Evolutionary conservation across 1,284 basidiomycete genomes (phyloP).

Genomic region (Austroboletus niveus): DNA sequence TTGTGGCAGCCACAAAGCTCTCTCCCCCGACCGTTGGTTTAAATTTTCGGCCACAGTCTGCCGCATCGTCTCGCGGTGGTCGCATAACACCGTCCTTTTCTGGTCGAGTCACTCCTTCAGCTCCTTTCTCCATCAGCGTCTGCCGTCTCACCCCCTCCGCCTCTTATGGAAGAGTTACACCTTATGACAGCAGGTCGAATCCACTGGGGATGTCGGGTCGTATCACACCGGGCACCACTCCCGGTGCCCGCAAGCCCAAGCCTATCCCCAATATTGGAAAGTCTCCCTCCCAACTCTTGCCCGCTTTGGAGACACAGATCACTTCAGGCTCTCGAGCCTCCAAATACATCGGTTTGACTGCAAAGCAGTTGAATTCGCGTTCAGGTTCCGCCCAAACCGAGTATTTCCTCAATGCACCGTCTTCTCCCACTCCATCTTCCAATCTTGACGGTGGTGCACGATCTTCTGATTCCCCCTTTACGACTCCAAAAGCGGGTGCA

Average conservation of each 20-base stretch:
- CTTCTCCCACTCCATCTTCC: conserved; percentile 28
- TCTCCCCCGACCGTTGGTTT: conserved; percentile 69
- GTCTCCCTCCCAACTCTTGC: conserved; percentile 30
- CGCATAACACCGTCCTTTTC: conserved; percentile 50
- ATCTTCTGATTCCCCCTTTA: conserved; percentile 51
- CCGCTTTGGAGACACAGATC: conserved; percentile 46
- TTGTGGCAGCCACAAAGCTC: conserved; percentile 81
- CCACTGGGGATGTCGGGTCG: conserved; percentile 34
- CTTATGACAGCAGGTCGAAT: conserved; percentile 29
- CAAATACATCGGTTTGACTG: conserved; percentile 80
- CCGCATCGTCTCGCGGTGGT: conserved; percentile 69
- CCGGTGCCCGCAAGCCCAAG: conserved; percentile 34
- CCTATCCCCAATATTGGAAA: conserved; percentile 20
- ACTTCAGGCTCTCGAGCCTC: conserved; percentile 82
- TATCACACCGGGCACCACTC: conserved; percentile 40
- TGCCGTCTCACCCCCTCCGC: conserved; percentile 48
- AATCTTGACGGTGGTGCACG: conserved; percentile 12
- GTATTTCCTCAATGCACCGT: conserved; percentile 22
- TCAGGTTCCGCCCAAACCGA: conserved; percentile 26
- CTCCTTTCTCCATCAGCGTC: conserved; percentile 38
- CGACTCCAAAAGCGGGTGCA: conserved; percentile 57
- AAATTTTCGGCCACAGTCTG: conserved; percentile 70
- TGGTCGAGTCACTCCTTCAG: conserved; percentile 46
- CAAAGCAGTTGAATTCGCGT: conserved; percentile 67
- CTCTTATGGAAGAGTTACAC: conserved; percentile 38